These are phyloP conservation scores for Monilinia laxa DNA, from an alignment of 2,329 filamentous ascomycete species.

Conservation along the genomic window DNA sequence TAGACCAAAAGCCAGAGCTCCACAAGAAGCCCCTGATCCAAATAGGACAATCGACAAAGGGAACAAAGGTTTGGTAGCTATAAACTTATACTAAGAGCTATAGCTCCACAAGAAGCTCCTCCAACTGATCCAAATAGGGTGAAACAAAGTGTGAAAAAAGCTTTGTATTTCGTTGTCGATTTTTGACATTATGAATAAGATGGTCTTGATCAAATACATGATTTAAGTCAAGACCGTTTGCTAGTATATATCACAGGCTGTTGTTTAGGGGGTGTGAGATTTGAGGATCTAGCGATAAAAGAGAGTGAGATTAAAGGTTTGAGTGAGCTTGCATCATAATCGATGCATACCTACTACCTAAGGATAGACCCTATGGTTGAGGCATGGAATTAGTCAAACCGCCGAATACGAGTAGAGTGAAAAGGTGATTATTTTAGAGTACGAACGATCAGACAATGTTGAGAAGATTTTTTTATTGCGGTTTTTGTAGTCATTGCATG, in stretches of 20 bases:
- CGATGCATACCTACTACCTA: not conserved
- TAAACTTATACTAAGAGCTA: no score
- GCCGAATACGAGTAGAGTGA: not conserved
- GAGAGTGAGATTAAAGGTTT: slow-evolving; percentile 1
- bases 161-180: not conserved
- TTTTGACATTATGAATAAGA: slow-evolving; percentile 1
- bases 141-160: not conserved
- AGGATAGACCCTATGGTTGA: not conserved
- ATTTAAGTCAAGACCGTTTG: not conserved
- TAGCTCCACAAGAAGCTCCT: no score
- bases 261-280: not conserved
- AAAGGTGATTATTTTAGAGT: not conserved
- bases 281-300: not conserved
- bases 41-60: not conserved
- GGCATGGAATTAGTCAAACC: slow-evolving; percentile 5
- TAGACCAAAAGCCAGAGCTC: no score
- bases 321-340: slow-evolving; percentile 1
- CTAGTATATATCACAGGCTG: not conserved
- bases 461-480: slow-evolving; percentile 66
- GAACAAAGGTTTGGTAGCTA: not conserved
- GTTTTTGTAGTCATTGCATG: slow-evolving; percentile 58
- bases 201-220: not conserved
- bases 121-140: not conserved
- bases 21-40: no score
- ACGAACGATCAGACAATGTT: slow-evolving; percentile 52